Evolutionary conservation across 192 early-diverging fungal genomes (phyloP).

Genomic region (Mycoemilia scoparia): DNA sequence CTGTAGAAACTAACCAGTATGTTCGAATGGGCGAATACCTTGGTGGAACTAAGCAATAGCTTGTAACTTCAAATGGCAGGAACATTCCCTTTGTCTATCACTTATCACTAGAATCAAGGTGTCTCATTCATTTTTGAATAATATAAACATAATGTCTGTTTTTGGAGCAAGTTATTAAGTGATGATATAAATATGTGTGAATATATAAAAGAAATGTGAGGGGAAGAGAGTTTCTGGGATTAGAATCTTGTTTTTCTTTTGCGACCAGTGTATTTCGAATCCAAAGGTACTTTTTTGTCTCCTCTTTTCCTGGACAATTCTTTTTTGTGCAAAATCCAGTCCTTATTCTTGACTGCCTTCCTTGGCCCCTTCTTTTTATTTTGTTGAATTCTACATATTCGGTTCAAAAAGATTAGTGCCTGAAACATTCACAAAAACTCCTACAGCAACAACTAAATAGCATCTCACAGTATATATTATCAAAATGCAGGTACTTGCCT

Average conservation of each 20-base stretch:
- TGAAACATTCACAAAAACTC: neutral
- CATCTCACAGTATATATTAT: neutral
- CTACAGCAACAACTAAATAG: slow-evolving; percentile 2
- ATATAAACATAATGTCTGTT: too few species aligned
- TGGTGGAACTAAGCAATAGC: slow-evolving; percentile 17
- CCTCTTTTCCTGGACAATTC: slow-evolving; percentile 62
- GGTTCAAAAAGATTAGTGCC: slow-evolving; percentile 1
- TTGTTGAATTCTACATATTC: slow-evolving; percentile 23
- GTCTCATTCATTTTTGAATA: too few species aligned
- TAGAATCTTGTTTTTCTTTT: slow-evolving; percentile 80
- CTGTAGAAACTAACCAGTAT: slow-evolving; percentile 44
- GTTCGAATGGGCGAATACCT: slow-evolving; percentile 71
- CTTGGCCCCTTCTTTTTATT: slow-evolving; percentile 20
- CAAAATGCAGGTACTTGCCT: slow-evolving; percentile 5
- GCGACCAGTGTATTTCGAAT: slow-evolving; percentile 89
- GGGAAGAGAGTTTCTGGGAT: too few species aligned
- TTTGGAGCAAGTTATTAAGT: too few species aligned
- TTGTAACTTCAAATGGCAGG: too few species aligned
- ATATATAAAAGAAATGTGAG: too few species aligned
- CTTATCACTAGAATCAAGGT: too few species aligned
- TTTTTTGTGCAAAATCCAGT: slow-evolving; percentile 86
- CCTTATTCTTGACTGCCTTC: slow-evolving; percentile 59
- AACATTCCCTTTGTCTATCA: too few species aligned
- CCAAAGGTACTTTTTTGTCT: slow-evolving; percentile 52
- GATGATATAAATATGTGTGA: too few species aligned